phyloP scores from a whole-genome alignment of 305 asterid species.

The Lippia alba region DNA sequence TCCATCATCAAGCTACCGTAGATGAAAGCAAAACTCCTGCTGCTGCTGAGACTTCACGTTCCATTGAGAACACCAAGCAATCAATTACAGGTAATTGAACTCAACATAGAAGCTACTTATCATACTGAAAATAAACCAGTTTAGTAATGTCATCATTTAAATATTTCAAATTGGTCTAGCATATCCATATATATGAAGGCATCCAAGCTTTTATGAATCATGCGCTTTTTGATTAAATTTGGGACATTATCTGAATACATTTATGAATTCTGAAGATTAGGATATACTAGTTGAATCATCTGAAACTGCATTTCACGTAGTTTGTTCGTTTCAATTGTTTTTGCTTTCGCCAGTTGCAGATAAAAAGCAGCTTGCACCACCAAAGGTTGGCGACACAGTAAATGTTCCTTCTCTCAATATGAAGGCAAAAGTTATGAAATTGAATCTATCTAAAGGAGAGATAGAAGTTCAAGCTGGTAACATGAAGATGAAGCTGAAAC shows the following conservation, averaged over 20 bases:
- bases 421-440: constrained; percentile 72
- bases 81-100: constrained; percentile 57
- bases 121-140: neutral
- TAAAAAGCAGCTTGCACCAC: constrained; percentile 50
- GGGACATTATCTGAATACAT: neutral
- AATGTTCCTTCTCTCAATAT: constrained; percentile 73
- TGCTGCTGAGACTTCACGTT: constrained; percentile 36
- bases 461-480: constrained; percentile 83
- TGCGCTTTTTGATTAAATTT: no score
- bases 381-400: constrained; percentile 84
- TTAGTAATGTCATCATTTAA: neutral
- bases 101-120: constrained; percentile 6
- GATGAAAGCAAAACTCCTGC: constrained; percentile 44
- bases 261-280: neutral
- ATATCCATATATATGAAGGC: neutral
- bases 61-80: constrained; percentile 38
- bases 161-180: neutral
- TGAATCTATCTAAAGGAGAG: constrained; percentile 72
- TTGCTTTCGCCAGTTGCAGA: constrained; percentile 41
- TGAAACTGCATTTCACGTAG: constrained; percentile 20
- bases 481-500: constrained; percentile 80
- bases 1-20: constrained; percentile 27
- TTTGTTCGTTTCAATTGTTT: constrained; percentile 22
- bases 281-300: neutral
- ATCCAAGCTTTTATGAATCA: neutral